A percentile compares a stretch with the other conserved stretches of the same genome.
These are phyloP conservation scores for Rhizophora apiculata DNA, from an alignment of 345 rosid genomes.

Conservation along the genomic window DNA sequence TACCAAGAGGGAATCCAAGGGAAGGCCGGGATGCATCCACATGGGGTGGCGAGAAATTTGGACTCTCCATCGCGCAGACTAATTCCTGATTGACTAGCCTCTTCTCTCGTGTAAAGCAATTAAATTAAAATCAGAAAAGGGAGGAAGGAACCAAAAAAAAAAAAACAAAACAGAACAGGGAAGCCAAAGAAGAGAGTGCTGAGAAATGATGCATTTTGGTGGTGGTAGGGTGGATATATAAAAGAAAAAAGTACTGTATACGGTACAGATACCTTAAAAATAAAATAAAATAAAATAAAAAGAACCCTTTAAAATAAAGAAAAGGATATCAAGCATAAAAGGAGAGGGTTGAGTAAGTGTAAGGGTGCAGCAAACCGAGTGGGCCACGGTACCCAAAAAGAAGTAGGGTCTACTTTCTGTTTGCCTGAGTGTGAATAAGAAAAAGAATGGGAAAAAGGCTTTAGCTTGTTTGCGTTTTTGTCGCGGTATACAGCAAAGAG, in stretches of 20 bases:
- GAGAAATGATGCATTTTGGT: conserved; percentile 12
- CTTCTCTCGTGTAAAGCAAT: conserved; percentile 30
- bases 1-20: conserved; percentile 90
- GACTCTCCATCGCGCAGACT: conserved; percentile 54
- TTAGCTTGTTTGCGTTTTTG: neutral
- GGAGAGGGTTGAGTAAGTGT: conserved; percentile 34
- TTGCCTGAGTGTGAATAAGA: conserved; percentile 2
- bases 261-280: too few species aligned
- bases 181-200: neutral
- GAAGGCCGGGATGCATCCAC: conserved; percentile 80
- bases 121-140: neutral
- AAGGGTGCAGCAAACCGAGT: conserved; percentile 33
- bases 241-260: neutral
- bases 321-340: conserved; percentile 27
- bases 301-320: neutral
- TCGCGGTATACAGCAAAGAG: too few species aligned
- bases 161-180: neutral
- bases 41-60: conserved; percentile 64
- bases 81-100: neutral
- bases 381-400: conserved; percentile 48
- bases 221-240: neutral
- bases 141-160: neutral
- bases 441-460: neutral
- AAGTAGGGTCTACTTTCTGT: conserved; percentile 24
- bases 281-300: neutral